Evolutionary conservation across 2,329 filamentous ascomycete genomes (phyloP).

Genomic region (Fusarium nodosum): DNA sequence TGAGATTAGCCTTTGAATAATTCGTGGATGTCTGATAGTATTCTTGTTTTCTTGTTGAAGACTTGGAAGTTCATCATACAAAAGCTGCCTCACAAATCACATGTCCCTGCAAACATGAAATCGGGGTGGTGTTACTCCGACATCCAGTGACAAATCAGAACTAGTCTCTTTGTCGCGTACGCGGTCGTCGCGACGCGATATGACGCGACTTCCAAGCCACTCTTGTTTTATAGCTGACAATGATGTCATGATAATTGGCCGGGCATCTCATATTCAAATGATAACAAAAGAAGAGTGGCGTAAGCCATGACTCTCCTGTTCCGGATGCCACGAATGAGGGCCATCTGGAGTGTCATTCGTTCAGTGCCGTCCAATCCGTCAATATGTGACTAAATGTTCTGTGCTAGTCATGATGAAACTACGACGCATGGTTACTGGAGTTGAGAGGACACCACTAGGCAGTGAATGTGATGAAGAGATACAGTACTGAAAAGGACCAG

Average conservation of each 20-base stretch:
- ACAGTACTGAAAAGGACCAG: neutral
- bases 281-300: neutral
- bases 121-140: neutral
- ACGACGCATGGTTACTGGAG: no score
- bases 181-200: neutral
- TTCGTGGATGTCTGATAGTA: neutral
- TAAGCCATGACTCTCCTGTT: neutral
- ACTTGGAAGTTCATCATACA: accelerated
- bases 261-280: no score
- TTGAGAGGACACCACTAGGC: neutral
- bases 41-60: neutral
- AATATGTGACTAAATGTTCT: neutral
- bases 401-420: neutral
- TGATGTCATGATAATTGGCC: neutral
- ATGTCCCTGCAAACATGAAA: accelerated
- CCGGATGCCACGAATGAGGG: neutral
- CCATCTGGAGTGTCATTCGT: neutral
- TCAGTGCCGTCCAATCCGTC: neutral
- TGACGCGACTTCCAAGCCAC: neutral
- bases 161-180: neutral
- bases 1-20: neutral
- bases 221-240: neutral
- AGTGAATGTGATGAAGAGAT: neutral
- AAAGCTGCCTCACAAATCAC: neutral
- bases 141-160: accelerated